Evolutionary conservation across 2,329 filamentous ascomycete species (phyloP).

Genomic region (Aspergillus caelatus): DNA sequence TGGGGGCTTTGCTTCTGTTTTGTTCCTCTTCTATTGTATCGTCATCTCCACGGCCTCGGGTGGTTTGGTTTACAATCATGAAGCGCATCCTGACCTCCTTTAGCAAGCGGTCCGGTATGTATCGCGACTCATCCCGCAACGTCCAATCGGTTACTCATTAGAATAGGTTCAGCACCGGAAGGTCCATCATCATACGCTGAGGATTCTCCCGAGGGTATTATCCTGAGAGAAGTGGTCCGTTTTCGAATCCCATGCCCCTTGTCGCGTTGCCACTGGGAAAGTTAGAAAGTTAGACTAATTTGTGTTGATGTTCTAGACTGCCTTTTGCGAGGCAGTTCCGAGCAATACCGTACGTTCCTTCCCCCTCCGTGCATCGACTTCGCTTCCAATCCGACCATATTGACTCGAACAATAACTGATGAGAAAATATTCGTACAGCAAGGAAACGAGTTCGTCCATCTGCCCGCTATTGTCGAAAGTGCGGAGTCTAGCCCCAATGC

Average conservation of each 20-base stretch:
- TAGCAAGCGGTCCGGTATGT: slow-evolving; percentile 37
- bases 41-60: too few relatives aligned
- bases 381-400: background rate
- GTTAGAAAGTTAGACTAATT: slow-evolving; percentile 4
- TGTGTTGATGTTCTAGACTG: slow-evolving; percentile 55
- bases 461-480: slow-evolving; percentile 90
- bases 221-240: slow-evolving; percentile 47
- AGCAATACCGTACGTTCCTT: slow-evolving; percentile 53
- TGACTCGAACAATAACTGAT: background rate
- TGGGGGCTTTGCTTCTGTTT: slow-evolving; percentile 1
- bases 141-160: slow-evolving; percentile 10
- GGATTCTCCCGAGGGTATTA: slow-evolving; percentile 43
- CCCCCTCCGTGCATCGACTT: background rate
- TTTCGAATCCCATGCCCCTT: background rate
- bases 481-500: slow-evolving; percentile 90
- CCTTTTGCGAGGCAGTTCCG: slow-evolving; percentile 72
- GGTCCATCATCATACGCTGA: slow-evolving; percentile 30
- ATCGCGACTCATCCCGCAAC: slow-evolving; percentile 4
- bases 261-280: background rate
- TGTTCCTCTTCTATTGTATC: background rate
- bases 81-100: slow-evolving; percentile 40
- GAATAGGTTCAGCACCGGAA: slow-evolving; percentile 27
- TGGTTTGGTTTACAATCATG: slow-evolving; percentile 27
- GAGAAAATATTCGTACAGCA: slow-evolving; percentile 38
- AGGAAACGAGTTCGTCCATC: slow-evolving; percentile 88